These are phyloP conservation scores for Malassezia dermatis DNA, from an alignment of 1,284 basidiomycete genomes.

Conservation along the genomic window DNA sequence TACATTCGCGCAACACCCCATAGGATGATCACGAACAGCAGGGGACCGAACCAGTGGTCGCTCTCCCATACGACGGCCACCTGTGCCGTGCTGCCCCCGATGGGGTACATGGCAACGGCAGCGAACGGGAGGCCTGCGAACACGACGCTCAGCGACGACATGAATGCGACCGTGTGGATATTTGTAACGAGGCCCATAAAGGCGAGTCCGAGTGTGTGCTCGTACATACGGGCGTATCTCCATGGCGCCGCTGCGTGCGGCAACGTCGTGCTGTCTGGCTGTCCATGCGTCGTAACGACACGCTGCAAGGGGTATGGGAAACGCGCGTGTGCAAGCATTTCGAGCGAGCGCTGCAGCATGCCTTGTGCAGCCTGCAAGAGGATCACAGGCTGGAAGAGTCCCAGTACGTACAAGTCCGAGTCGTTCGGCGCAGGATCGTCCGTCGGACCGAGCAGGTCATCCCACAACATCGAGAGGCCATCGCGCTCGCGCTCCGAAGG, in stretches of 20 bases:
- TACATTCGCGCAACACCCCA: background rate
- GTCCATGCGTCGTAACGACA: background rate
- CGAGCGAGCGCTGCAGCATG: conserved; percentile 5
- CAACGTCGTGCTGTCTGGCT: background rate
- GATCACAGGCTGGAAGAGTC: conserved; percentile 6
- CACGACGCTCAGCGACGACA: conserved; percentile 5
- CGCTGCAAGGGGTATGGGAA: background rate
- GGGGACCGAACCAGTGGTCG: background rate
- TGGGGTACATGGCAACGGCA: background rate
- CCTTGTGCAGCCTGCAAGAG: conserved; percentile 14
- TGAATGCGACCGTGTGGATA: background rate
- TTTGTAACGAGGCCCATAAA: conserved; percentile 1
- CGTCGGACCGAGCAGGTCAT: background rate
- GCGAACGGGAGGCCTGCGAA: conserved; percentile 5
- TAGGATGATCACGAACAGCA: background rate
- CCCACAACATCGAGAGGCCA: background rate
- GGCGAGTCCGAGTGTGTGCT: conserved; percentile 10
- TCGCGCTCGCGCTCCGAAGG: background rate
- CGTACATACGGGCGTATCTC: background rate
- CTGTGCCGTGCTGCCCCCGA: background rate
- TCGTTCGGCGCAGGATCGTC: background rate
- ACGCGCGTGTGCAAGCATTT: background rate
- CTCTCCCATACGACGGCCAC: conserved; percentile 5
- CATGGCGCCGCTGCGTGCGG: background rate
- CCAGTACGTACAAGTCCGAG: background rate